Base-by-base conservation (phyloP, 106 monocot genomes). In the Chionographis japonica region DNA sequence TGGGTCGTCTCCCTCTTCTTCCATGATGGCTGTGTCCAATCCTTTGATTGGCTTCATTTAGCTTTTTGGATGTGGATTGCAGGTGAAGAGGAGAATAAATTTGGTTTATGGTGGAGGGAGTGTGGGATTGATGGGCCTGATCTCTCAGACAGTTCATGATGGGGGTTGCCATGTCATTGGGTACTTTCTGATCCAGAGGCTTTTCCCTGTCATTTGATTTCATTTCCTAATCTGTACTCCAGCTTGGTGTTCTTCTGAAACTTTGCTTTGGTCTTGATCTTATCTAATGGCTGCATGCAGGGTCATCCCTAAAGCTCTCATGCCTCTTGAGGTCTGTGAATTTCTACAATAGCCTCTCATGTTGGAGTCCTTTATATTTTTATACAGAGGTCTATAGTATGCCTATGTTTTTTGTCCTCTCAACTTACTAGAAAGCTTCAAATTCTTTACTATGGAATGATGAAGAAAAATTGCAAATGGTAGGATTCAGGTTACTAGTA, bases 101-200 rank as follows among this genome's bases (percentile, higher is more conserved):
- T 79, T 93, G 68, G 80, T 93, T 68, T 93, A 93, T 73, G 93
- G 93, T 67, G 93, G 93, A 11, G 93, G 93, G 37, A 93, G 88
- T 59, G 84, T 81, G 67, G 93, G 93, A 60, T 77, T 93, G 65
- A 93, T 93, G 93, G 93, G 93, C 52, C 69, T 89, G 72, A 83
- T 93, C 65, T 86, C 93, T 42, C 80, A 78, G 62, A 79, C 93
- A 27, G 93, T 93, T 60, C 64, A 72, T 75, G 81, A 77, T 76
- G 93, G 93, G 60, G 93, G 89, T 14, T 86, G 89, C 54, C 74
- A 89, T 86, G 93, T 93, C 72, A 78, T 89, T 72, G 93, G 93
- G 93, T 93, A 72, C 9, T 40, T 70, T 35, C 19, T 65, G 0
- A 4, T 35, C 49, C 19, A 15, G 3, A 62, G 40, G 12, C 57